These are phyloP conservation scores for Copromyces sp. DNA, from an alignment of 495 filamentous ascomycete species.

Conservation along the genomic window DNA sequence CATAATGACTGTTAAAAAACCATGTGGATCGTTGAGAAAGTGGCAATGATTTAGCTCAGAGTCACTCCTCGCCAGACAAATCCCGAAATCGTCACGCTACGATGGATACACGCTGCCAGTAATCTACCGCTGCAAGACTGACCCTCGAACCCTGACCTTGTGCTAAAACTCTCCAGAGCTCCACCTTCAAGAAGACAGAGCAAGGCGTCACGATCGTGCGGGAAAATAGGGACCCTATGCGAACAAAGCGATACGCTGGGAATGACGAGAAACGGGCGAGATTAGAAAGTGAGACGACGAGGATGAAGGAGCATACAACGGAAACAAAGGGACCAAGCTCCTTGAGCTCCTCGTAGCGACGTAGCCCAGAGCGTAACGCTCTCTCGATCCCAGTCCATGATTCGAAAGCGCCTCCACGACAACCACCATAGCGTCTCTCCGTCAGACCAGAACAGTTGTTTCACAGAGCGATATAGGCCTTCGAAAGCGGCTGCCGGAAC, in stretches of 20 bases:
- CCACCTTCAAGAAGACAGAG: background rate
- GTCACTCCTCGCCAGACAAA: background rate
- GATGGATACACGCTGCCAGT: background rate
- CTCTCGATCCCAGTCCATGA: background rate
- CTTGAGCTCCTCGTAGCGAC: background rate
- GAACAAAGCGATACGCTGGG: background rate
- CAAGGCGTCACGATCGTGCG: background rate
- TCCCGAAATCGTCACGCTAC: background rate
- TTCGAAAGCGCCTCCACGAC: background rate
- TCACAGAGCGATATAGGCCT: background rate
- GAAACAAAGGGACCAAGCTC: background rate
- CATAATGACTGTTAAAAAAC: background rate
- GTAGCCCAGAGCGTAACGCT: too few species aligned
- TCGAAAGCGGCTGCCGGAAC: background rate
- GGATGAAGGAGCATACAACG: background rate
- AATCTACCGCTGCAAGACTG: background rate
- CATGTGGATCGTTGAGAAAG: background rate
- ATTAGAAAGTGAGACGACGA: background rate
- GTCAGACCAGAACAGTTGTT: background rate
- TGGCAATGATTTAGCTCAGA: background rate
- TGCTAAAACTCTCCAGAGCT: background rate
- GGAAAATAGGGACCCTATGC: fast-evolving
- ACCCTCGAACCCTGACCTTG: background rate
- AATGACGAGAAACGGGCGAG: background rate
- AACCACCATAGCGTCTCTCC: background rate